These are phyloP conservation scores for Fusarium humuli DNA, from an alignment of 2,329 filamentous ascomycete species.

Conservation along the genomic window DNA sequence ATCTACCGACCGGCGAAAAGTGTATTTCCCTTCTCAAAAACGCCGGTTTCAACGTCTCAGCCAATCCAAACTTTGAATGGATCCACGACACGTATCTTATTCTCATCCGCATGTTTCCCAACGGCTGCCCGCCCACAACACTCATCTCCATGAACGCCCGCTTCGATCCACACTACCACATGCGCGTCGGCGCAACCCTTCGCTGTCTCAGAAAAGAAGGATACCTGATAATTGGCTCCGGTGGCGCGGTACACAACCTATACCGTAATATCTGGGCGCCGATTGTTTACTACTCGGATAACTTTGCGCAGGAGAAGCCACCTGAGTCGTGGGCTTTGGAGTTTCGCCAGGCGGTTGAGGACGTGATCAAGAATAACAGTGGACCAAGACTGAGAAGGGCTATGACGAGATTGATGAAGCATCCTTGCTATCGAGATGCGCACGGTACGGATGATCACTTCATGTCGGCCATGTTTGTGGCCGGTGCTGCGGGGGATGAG, in stretches of 20 bases:
- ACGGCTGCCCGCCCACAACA: slow-evolving; percentile 72
- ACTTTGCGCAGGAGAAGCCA: slow-evolving; percentile 35
- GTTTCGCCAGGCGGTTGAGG: slow-evolving; percentile 73
- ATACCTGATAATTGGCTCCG: slow-evolving; percentile 65
- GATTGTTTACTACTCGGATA: slow-evolving; percentile 60
- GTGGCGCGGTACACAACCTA: slow-evolving; percentile 77
- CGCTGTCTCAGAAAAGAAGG: slow-evolving; percentile 23
- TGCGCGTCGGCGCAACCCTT: slow-evolving; percentile 34
- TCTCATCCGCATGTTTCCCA: slow-evolving; percentile 76
- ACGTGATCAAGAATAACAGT: slow-evolving; percentile 58
- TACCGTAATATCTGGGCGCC: slow-evolving; percentile 74
- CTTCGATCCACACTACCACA: slow-evolving; percentile 44
- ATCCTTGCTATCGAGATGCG: slow-evolving; percentile 72
- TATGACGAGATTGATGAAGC: slow-evolving; percentile 74
- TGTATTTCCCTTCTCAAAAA: slow-evolving; percentile 62
- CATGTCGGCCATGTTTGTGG: slow-evolving; percentile 73
- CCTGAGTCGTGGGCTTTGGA: slow-evolving; percentile 66
- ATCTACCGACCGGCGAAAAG: slow-evolving; percentile 63
- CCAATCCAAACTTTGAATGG: slow-evolving; percentile 72
- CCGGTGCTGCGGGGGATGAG: slow-evolving; percentile 64
- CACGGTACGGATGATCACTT: slow-evolving; percentile 79
- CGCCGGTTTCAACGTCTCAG: slow-evolving; percentile 64
- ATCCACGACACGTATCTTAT: slow-evolving; percentile 79
- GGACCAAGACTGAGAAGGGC: slow-evolving; percentile 64
- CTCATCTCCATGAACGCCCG: slow-evolving; percentile 43